Evolutionary conservation across 768 basidiomycete genomes (phyloP).

Genomic region (Naganishia kalamii): DNA sequence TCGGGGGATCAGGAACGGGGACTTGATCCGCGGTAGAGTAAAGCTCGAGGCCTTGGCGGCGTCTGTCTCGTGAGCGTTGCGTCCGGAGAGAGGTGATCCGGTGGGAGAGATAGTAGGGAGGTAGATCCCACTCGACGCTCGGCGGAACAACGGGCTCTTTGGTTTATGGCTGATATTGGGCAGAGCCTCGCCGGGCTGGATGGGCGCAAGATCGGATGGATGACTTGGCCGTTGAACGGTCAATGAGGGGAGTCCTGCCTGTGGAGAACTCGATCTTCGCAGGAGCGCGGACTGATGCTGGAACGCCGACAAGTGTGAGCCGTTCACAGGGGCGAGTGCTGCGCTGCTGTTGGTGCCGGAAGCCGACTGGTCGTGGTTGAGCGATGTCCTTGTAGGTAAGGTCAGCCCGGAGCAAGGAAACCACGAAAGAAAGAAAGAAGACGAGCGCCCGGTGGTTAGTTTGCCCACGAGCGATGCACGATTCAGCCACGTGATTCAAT

Average conservation of each 20-base stretch:
- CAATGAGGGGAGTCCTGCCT: background rate
- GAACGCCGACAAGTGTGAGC: background rate
- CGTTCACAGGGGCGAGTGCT: background rate
- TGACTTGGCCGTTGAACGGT: constrained; percentile 5
- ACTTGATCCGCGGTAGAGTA: background rate
- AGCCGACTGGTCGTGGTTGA: background rate
- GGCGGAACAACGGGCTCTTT: background rate
- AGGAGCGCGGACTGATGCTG: background rate
- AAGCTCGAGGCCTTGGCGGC: background rate
- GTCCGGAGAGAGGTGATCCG: background rate
- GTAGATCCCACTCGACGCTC: background rate
- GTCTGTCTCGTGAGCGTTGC: background rate
- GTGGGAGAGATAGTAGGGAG: background rate
- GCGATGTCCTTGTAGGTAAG: background rate
- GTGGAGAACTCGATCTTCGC: constrained; percentile 2
- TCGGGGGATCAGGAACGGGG: constrained; percentile 11
- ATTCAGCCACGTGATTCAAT: no score
- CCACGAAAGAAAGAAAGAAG: background rate
- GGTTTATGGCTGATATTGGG: background rate
- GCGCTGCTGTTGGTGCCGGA: background rate
- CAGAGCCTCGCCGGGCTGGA: background rate
- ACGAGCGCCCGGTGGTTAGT: no score
- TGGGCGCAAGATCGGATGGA: background rate
- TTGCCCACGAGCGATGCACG: no score
- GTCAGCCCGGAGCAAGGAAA: background rate